phyloP scores from a whole-genome alignment of 1,284 basidiomycete genomes.

The Rhodotorula glutinis region DNA sequence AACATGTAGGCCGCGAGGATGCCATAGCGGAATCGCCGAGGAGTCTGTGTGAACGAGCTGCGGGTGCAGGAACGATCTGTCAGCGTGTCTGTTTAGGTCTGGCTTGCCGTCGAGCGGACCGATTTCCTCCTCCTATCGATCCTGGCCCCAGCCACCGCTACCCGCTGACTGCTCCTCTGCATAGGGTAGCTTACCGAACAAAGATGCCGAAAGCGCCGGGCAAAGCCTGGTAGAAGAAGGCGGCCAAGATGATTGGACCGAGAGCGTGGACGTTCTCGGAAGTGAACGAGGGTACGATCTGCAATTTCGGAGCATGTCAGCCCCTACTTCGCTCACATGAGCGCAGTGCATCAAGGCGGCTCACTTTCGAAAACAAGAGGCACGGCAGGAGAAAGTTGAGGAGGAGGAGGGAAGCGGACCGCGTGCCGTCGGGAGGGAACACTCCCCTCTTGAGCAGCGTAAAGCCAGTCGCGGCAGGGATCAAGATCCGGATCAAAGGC shows the following conservation, averaged over 20 bases:
- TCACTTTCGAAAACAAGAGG: conserved; percentile 72
- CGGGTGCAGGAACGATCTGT: too few relatives aligned
- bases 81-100: too few relatives aligned
- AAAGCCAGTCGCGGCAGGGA: conserved; percentile 19
- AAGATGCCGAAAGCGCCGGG: conserved; percentile 59
- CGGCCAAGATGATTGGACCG: conserved; percentile 51
- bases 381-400: conserved; percentile 65
- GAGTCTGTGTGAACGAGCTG: conserved; percentile 67
- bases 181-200: conserved; percentile 52
- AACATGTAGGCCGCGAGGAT: conserved; percentile 65
- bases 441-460: conserved; percentile 8
- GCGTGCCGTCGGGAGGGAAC: conserved; percentile 14
- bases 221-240: conserved; percentile 51
- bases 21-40: conserved; percentile 66
- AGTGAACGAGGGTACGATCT: conserved; percentile 70
- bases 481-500: conserved; percentile 19
- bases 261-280: conserved; percentile 61
- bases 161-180: too few relatives aligned
- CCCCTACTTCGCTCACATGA: background rate
- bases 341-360: conserved; percentile 46
- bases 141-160: too few relatives aligned
- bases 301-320: conserved; percentile 47
- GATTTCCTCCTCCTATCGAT: too few relatives aligned
- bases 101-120: too few relatives aligned
- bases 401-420: conserved; percentile 13